Evolutionary conservation across 2,329 filamentous ascomycete genomes (phyloP).

Genomic region (Leptographium flavum): DNA sequence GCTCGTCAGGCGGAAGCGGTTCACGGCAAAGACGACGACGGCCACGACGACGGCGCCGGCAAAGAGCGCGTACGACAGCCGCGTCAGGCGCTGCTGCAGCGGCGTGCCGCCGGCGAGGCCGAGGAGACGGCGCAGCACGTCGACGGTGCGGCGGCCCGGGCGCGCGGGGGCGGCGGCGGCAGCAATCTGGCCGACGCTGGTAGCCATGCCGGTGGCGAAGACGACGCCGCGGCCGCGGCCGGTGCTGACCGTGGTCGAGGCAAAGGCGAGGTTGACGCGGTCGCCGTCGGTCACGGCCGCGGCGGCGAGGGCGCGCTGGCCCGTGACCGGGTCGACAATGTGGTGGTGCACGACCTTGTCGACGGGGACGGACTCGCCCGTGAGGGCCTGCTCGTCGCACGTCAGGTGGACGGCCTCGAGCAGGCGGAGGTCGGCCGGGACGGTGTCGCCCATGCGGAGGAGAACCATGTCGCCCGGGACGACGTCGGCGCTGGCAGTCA

Average conservation of each 20-base stretch:
- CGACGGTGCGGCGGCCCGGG: slow-evolving; percentile 24
- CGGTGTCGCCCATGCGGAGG: slow-evolving; percentile 57
- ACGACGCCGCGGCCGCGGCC: slow-evolving; percentile 62
- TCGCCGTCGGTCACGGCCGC: slow-evolving; percentile 52
- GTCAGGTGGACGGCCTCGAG: slow-evolving; percentile 65
- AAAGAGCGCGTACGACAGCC: slow-evolving; percentile 72
- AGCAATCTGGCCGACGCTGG: slow-evolving; percentile 66
- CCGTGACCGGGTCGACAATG: slow-evolving; percentile 29
- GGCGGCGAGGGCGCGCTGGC: slow-evolving; percentile 27
- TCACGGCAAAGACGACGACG: slow-evolving; percentile 47
- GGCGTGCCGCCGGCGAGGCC: slow-evolving; percentile 60
- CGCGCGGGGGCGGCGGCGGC: slow-evolving; percentile 41
- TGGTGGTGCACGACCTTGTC: slow-evolving; percentile 45
- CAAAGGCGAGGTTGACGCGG: slow-evolving; percentile 60
- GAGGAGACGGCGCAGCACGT: slow-evolving; percentile 30
- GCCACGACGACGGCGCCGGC: slow-evolving; percentile 50
- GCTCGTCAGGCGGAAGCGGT: slow-evolving; percentile 35
- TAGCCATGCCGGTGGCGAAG: slow-evolving; percentile 58
- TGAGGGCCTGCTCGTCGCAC: slow-evolving; percentile 65
- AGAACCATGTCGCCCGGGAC: slow-evolving; percentile 59
- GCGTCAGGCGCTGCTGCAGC: slow-evolving; percentile 70
- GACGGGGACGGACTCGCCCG: slow-evolving; percentile 61
- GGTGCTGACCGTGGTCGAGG: slow-evolving; percentile 58
- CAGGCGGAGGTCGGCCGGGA: slow-evolving; percentile 57
- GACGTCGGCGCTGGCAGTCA: slow-evolving; percentile 35